Evolutionary conservation across 768 basidiomycete species (phyloP).

Genomic region (Leccinum longicurvipes): DNA sequence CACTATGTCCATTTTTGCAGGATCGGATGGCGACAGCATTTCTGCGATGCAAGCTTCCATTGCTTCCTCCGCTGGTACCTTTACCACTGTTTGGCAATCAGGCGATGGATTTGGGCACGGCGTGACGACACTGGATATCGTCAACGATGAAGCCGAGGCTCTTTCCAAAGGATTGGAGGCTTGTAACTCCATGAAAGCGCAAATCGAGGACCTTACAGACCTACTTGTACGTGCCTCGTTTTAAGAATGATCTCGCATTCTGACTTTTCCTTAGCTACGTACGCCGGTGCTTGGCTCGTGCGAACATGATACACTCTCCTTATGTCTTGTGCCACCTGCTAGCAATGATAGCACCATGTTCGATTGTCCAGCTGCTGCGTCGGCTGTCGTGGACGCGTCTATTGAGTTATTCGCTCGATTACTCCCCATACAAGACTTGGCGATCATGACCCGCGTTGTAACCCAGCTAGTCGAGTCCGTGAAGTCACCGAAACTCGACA

Average conservation of each 20-base stretch:
- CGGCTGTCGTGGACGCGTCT: slow-evolving; percentile 83
- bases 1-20: slow-evolving; percentile 77
- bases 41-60: slow-evolving; percentile 91
- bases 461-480: slow-evolving; percentile 60
- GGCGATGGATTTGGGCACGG: slow-evolving; percentile 92
- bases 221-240: slow-evolving; percentile 52
- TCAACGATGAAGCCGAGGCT: slow-evolving; percentile 40
- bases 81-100: slow-evolving; percentile 82
- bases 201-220: slow-evolving; percentile 77
- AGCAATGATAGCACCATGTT: slow-evolving; percentile 44
- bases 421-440: slow-evolving; percentile 72
- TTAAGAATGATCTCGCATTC: not conserved
- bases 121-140: slow-evolving; percentile 65
- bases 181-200: slow-evolving; percentile 66
- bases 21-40: slow-evolving; percentile 78
- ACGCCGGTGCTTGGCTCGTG: slow-evolving; percentile 79
- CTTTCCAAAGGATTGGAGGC: slow-evolving; percentile 13
- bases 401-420: slow-evolving; percentile 83
- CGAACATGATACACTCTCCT: slow-evolving; percentile 80
- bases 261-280: slow-evolving; percentile 32
- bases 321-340: slow-evolving; percentile 52
- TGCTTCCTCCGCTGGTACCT: slow-evolving; percentile 77
- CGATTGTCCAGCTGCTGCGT: slow-evolving; percentile 72
- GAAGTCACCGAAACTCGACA: slow-evolving; percentile 76
- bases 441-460: slow-evolving; percentile 52